Base-by-base conservation (phyloP, 208 protist genomes). In the Tetramitus jugosus region DNA sequence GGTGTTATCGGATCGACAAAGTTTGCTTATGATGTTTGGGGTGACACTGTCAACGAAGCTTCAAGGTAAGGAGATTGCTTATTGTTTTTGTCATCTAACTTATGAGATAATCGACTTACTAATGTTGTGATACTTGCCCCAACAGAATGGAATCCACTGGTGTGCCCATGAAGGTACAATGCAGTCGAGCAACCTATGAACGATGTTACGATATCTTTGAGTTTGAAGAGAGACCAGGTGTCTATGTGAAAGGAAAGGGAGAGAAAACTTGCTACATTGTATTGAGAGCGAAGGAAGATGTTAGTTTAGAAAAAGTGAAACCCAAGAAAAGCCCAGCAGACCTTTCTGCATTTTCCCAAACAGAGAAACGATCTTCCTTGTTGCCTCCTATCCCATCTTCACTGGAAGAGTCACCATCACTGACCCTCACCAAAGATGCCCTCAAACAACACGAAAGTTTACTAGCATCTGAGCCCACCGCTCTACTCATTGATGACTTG, bases 21-120 rank as follows among this genome's bases (percentile, higher is more conserved):
- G 72, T 82, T 84, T 46, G 67, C 77, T 23, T 84, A 79, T 60
- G 82, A 84, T 65, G 10, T 83, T n/a, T 84, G 82, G 82, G 82
- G 82, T 31, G 82, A 86, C 31, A 79, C 82, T 17, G 80, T 83
- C 26, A 84, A 83, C 79, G 10, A 83, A 26, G 81, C 81, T 29
- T 75, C 80, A 53, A 53, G 7, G 46, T 53, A 23, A 23, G 46
- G n/a, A n/a, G n/a, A n/a, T n/a, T n/a, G n/a, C n/a, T n/a, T n/a
- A n/a, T n/a, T n/a, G n/a, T 29, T 69, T 43, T 13, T 29, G 13
- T 56, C 14, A 26, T 56, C 20, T 56, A 56, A 26, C 20, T 56
- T 56, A 26, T 26, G 49, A 20, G 10, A 26, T 56, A 26, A 20
- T 26, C 10, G 10, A 26, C 20, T 26, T 56, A 26, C 20, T 56